Evolutionary conservation across 31 red algal genomes (phyloP).

Genomic region (Endocladia muricata): DNA sequence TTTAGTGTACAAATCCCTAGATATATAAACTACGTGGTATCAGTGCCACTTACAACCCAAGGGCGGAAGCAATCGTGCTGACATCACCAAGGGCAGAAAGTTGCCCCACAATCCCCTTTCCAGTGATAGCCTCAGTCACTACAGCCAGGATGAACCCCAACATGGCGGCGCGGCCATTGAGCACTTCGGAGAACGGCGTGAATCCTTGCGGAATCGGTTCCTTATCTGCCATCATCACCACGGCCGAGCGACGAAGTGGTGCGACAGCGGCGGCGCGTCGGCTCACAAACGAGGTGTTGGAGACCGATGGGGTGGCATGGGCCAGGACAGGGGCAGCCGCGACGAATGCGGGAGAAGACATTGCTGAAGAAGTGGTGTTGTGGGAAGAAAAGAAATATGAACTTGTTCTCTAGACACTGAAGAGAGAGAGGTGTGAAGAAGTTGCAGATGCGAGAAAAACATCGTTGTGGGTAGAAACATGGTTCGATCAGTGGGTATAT

Average conservation of each 20-base stretch:
- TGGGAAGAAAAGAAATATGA: too few species aligned
- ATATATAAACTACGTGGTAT: too few species aligned
- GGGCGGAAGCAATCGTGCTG: background rate
- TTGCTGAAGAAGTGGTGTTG: too few species aligned
- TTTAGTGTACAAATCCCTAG: too few species aligned
- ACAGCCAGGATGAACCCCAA: slow-evolving; percentile 57
- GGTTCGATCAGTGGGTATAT: too few species aligned
- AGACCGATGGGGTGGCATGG: background rate
- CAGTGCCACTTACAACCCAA: slow-evolving; percentile 21
- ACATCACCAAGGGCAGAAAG: slow-evolving; percentile 25
- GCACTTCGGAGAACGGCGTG: slow-evolving; percentile 39
- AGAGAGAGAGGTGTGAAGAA: too few species aligned
- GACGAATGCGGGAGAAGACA: slow-evolving; percentile 53
- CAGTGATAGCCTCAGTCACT: slow-evolving; percentile 52
- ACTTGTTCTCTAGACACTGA: too few species aligned
- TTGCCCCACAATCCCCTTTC: slow-evolving; percentile 51
- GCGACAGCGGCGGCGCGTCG: background rate
- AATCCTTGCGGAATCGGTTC: slow-evolving; percentile 64
- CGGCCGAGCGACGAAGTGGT: slow-evolving; percentile 13
- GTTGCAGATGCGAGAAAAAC: too few species aligned
- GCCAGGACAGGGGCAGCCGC: slow-evolving; percentile 41
- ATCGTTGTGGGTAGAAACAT: too few species aligned
- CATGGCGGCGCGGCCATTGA: slow-evolving; percentile 76
- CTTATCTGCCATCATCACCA: slow-evolving; percentile 51
- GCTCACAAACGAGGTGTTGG: slow-evolving; percentile 13